phyloP scores from a whole-genome alignment of 306 rosid species.

The Rubus idaeus region DNA sequence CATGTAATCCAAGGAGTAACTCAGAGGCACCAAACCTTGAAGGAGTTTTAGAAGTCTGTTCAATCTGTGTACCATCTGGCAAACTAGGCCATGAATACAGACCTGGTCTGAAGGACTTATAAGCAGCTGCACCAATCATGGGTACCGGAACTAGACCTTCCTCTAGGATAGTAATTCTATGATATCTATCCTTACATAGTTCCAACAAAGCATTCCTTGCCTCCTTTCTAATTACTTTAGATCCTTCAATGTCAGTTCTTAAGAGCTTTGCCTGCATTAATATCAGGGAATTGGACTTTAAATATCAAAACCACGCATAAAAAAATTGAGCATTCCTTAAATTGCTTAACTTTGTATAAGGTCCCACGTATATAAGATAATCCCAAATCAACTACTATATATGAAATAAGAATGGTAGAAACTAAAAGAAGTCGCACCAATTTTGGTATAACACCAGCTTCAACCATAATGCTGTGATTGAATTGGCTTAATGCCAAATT shows the following conservation, averaged over 20 bases:
- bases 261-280: slow-evolving; percentile 61
- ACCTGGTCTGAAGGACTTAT: slow-evolving; percentile 67
- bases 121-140: slow-evolving; percentile 69
- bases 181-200: slow-evolving; percentile 62
- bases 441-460: slow-evolving; percentile 78
- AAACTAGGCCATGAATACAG: slow-evolving; percentile 61
- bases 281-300: slow-evolving; percentile 23
- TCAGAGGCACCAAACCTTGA: slow-evolving; percentile 84
- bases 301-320: slow-evolving; percentile 11
- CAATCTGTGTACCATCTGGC: slow-evolving; percentile 82
- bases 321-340: slow-evolving; percentile 7
- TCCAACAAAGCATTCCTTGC: slow-evolving; percentile 84
- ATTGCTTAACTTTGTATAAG: slow-evolving; percentile 4
- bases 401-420: slow-evolving; percentile 16
- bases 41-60: slow-evolving; percentile 50
- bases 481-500: slow-evolving; percentile 63
- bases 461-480: slow-evolving; percentile 71
- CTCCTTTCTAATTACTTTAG: slow-evolving; percentile 66
- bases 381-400: background rate
- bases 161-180: slow-evolving; percentile 75
- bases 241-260: slow-evolving; percentile 43
- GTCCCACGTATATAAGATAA: background rate
- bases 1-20: slow-evolving; percentile 72
- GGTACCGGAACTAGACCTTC: slow-evolving; percentile 94
- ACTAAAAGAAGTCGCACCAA: slow-evolving; percentile 57